Conservation (phyloP, 331 rosid genomes). For the Ulmus americana region DNA sequence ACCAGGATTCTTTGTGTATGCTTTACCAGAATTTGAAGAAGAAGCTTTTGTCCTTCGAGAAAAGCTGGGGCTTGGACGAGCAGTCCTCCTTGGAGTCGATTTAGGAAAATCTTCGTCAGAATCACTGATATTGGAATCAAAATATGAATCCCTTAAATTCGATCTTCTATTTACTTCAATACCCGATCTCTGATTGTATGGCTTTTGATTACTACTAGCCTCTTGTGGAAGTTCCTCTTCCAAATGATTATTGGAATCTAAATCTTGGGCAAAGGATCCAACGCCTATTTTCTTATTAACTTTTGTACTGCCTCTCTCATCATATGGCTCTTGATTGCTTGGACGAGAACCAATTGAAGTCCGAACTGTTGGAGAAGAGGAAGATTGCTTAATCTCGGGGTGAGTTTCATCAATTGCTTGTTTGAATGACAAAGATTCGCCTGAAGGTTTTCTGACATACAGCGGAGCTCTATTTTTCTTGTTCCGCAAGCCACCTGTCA, state of each 20-base stretch:
- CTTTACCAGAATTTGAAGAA: slow-evolving; percentile 37
- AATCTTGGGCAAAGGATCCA: slow-evolving; percentile 19
- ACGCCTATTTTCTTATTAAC: slow-evolving; percentile 22
- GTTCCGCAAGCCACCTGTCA: slow-evolving; percentile 85
- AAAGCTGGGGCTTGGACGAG: slow-evolving; percentile 36
- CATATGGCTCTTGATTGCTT: slow-evolving; percentile 34
- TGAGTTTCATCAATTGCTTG: slow-evolving; percentile 26
- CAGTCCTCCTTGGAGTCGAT: slow-evolving; percentile 30
- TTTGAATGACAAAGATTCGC: slow-evolving; percentile 25
- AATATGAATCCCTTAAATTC: slow-evolving; percentile 36
- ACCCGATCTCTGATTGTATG: slow-evolving; percentile 27
- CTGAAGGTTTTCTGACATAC: slow-evolving; percentile 31
- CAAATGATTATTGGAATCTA: slow-evolving; percentile 32
- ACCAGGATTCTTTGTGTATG: slow-evolving; percentile 26
- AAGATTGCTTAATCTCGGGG: slow-evolving; percentile 35
- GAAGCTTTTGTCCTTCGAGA: slow-evolving; percentile 58
- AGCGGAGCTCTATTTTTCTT: slow-evolving; percentile 45
- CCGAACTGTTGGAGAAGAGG: slow-evolving; percentile 27
- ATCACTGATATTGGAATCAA: slow-evolving; percentile 46
- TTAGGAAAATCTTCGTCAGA: slow-evolving; percentile 44
- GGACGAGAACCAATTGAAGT: slow-evolving; percentile 30
- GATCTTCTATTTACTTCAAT: slow-evolving; percentile 34
- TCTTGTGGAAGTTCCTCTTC: slow-evolving; percentile 27
- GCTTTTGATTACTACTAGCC: slow-evolving; percentile 26
- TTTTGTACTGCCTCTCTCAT: slow-evolving; percentile 27